Conservation (phyloP, 2,329 filamentous ascomycete species). For the Didymella glomerata region DNA sequence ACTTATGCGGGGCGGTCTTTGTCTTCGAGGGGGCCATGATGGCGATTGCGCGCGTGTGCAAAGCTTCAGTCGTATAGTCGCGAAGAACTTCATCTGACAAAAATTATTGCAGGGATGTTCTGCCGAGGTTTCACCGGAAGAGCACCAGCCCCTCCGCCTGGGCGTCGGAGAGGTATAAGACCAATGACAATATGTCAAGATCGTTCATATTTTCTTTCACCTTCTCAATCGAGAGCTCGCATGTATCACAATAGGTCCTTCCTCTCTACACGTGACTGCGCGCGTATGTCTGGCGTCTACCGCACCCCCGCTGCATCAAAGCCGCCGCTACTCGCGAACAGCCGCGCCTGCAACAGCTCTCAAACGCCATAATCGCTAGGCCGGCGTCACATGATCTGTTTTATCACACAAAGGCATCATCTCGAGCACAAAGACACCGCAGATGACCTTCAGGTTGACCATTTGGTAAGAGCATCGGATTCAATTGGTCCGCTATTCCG, state of each 20-base stretch:
- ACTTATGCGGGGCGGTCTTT: slow-evolving; percentile 32
- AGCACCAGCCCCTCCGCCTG: slow-evolving; percentile 4
- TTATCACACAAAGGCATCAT: slow-evolving; percentile 19
- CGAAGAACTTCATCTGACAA: slow-evolving; percentile 36
- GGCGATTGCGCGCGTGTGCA: slow-evolving; percentile 22
- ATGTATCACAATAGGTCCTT: background rate
- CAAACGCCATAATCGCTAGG: slow-evolving; percentile 25
- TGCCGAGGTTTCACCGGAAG: slow-evolving; percentile 18
- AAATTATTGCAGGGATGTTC: slow-evolving; percentile 47
- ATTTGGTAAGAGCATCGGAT: slow-evolving; percentile 17
- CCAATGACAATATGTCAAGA: background rate
- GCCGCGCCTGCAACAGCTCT: slow-evolving; percentile 1
- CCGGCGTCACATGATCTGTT: slow-evolving; percentile 21
- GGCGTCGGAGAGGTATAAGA: background rate
- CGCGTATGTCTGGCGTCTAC: slow-evolving; percentile 17
- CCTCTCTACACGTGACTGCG: background rate
- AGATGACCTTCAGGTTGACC: slow-evolving; percentile 13
- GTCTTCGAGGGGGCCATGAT: slow-evolving; percentile 41
- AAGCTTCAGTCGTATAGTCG: slow-evolving; percentile 26
- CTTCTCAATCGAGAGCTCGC: background rate
- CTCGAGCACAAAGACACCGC: slow-evolving; percentile 13
- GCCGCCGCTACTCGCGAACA: slow-evolving; percentile 15
- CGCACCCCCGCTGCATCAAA: slow-evolving; percentile 14
- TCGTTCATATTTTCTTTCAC: background rate
- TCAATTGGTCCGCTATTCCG: slow-evolving; percentile 20